Evolutionary conservation across 176 grass and related monocot genomes (phyloP), one percentile per base, ranked within the genome.

Genomic region (Panicum miliaceum): DNA sequence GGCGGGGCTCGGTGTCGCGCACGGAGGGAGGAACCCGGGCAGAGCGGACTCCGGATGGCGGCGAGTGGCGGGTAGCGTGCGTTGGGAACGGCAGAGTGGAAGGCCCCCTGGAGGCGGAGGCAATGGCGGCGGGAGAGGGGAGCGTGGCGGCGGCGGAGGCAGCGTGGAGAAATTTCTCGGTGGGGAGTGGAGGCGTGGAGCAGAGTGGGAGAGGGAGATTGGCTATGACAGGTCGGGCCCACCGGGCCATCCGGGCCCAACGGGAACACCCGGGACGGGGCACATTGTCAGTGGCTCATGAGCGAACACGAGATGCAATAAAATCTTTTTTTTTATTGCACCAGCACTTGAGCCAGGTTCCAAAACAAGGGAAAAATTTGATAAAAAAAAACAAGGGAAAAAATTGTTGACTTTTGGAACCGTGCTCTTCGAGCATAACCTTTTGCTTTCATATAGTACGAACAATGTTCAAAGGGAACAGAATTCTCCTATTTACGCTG

Each of bases 401-500:
- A 53, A 26, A 56, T 12, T 18, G 6, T 29, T 64, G 4, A 20
- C 1, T 23, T 52, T 64, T 16, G 41, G 13, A 81, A 69, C 50
- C 7, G 29, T 15, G 42, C 35, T 38, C 27, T 77, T 68, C 34
- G 67, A 65, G 64, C 26, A 37, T 20, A 57, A 20, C 53, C 10
- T 66, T 75, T 14, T 26, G 47, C 46, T 73, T 80, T 80, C 42
- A 71, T 35, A 8, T 71, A n/a, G n/a, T n/a, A 43, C 41, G 43
- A 64, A 63, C 26, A 73, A 64, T 65, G 13, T 73, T 18, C 3
- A 2, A 0, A 5, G 68, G 57, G 48, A 45, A 73, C 25, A 34
- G 18, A 11, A 1, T 71, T 78, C 9, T 83, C 69, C 69, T 15
- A 57, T 42, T 87, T 83, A 71, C 64, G 26, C 18, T 11, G 48